Percentiles rank a stretch among this genome's conserved stretches.
Conservation (phyloP, 2,329 filamentous ascomycete genomes). For the Trichoderma breve region DNA sequence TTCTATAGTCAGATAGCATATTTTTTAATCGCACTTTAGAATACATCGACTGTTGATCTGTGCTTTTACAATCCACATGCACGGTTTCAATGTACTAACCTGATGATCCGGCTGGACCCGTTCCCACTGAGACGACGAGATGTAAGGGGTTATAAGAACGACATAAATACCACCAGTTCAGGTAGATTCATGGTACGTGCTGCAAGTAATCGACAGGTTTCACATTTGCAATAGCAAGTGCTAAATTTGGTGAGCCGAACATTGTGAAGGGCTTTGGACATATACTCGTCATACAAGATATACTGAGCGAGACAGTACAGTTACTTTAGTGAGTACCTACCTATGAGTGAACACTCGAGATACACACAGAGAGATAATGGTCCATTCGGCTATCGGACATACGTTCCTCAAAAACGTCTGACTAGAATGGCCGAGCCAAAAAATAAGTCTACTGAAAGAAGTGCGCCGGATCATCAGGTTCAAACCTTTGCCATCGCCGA, state of each 20-base stretch:
- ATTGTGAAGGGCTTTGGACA: background rate
- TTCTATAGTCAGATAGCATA: background rate
- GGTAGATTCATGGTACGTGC: background rate
- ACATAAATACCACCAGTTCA: background rate
- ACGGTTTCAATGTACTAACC: background rate
- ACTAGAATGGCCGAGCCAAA: background rate
- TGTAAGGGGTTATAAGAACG: background rate
- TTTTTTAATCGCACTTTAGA: background rate
- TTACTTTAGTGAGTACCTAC: background rate
- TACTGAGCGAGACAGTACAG: background rate
- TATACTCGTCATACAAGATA: background rate
- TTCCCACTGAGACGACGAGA: background rate
- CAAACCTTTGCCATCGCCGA: background rate
- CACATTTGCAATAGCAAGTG: background rate
- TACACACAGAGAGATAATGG: background rate
- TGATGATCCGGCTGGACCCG: background rate
- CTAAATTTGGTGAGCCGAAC: background rate
- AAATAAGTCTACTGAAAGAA: background rate
- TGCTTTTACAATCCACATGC: background rate
- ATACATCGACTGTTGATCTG: background rate
- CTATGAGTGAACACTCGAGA: background rate
- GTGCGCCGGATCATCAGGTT: background rate
- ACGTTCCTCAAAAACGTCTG: background rate
- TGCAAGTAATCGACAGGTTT: background rate
- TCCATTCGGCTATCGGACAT: background rate